Evolutionary conservation across 495 filamentous ascomycete genomes (phyloP).

Genomic region (Podospora tetraspora): DNA sequence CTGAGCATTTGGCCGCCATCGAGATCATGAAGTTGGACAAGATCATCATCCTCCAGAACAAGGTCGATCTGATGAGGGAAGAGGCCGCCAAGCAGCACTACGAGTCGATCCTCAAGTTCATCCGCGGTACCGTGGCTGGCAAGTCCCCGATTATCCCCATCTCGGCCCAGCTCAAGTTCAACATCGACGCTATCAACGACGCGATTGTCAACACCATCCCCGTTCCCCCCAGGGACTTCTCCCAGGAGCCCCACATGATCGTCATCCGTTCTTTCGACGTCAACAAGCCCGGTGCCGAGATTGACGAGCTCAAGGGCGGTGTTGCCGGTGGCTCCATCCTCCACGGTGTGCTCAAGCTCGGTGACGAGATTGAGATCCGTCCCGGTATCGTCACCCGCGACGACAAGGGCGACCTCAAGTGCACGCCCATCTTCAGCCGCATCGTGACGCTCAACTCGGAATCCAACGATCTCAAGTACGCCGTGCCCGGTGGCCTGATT

Average conservation of each 20-base stretch:
- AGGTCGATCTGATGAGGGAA: slow-evolving; percentile 96
- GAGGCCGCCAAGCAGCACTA: slow-evolving; percentile 88
- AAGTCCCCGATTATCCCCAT: slow-evolving; percentile 96
- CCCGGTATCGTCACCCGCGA: slow-evolving; percentile 93
- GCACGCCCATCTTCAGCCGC: slow-evolving; percentile 91
- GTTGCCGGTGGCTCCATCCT: slow-evolving; percentile 96
- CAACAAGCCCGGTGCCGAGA: slow-evolving; percentile 99
- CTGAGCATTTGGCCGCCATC: slow-evolving; percentile 95
- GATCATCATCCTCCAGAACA: slow-evolving; percentile 98
- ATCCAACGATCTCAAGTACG: slow-evolving; percentile 95
- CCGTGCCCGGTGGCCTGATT: slow-evolving; percentile 93
- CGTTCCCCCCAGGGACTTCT: slow-evolving; percentile 83
- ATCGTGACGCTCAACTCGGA: slow-evolving; percentile 94
- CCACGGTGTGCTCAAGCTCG: slow-evolving; percentile 89
- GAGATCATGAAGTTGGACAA: slow-evolving; percentile 99
- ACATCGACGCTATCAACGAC: slow-evolving; percentile 97
- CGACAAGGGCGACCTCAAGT: slow-evolving; percentile 88
- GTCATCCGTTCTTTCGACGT: slow-evolving; percentile 98
- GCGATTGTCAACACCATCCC: slow-evolving; percentile 89
- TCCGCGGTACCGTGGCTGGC: slow-evolving; percentile 92
- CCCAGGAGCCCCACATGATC: slow-evolving; percentile 90
- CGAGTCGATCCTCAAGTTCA: slow-evolving; percentile 94
- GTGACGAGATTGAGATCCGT: slow-evolving; percentile 96
- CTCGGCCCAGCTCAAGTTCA: slow-evolving; percentile 98
- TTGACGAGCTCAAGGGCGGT: slow-evolving; percentile 97